Base-by-base conservation (phyloP, 2,329 filamentous ascomycete genomes). In the Calonectria hawksworthii region DNA sequence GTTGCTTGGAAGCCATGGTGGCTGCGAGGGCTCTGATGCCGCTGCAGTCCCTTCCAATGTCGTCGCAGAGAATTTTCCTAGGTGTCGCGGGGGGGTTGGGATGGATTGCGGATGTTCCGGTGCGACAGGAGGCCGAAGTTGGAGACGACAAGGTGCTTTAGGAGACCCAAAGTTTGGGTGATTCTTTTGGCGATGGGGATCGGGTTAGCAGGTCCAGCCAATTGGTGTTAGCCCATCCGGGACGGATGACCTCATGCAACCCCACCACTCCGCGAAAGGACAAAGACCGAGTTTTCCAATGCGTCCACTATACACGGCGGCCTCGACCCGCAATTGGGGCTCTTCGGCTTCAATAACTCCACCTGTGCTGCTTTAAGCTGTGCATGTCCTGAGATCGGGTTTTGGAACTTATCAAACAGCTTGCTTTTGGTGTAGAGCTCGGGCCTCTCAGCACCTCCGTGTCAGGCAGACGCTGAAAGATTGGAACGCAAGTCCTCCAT, bases 1-100 rank as follows among this genome's bases (percentile, higher is more conserved):
- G 88, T 81, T 90, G 87, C 82, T 92, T 92, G 68, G 87, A 85
- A 76, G 86, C 83, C 87, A 88, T 88, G 74, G 65, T 74, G 68
- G 72, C 73, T 63, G 21, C 44, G 61, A 3, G 59, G 51, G 59
- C 36, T 73, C 47, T 52, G 61, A 30, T 36, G 36, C 59, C 65
- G 59, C 66, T 32, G 50, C 36, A n/a, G 16, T 59, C 14, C 30
- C n/a, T 21, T 41, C n/a, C 23, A 34, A 32, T 34, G n/a, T 26
- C 28, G 36, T 68, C 21, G 41, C 65, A 36, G 21, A 16, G 13
- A 26, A 30, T 36, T 26, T 21, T 28, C 7, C 21, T 23, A 34
- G 61, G 52, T 67, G 67, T 13, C 47, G 51, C 28, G 10, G 56
- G 13, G 28, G 11, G 34, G 64, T 66, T 28, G 38, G 23, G 23